A percentile compares a stretch with the other conserved stretches of the same genome.
phyloP scores from a whole-genome alignment of 495 filamentous ascomycete genomes.

The Talaromyces thailandensis region DNA sequence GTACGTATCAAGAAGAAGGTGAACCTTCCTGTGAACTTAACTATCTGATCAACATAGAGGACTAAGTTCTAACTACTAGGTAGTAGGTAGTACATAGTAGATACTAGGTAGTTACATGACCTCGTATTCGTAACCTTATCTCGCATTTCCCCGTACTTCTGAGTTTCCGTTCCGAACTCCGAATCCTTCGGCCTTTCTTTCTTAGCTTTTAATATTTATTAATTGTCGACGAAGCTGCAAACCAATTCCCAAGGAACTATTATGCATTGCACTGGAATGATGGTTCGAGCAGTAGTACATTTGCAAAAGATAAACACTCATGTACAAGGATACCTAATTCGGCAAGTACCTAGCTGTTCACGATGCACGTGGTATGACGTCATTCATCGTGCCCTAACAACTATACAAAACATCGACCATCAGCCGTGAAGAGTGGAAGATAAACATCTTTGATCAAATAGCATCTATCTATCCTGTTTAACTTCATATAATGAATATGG shows the following conservation, averaged over 20 bases:
- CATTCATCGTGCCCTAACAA: neutral
- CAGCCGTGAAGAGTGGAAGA: too few species aligned
- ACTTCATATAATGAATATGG: neutral
- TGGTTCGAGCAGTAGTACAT: too few species aligned
- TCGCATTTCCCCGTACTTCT: neutral
- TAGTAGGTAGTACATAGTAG: too few species aligned
- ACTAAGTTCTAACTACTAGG: too few species aligned
- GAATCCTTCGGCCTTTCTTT: neutral
- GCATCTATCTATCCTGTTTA: neutral
- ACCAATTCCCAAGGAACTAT: too few species aligned
- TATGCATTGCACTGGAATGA: too few species aligned
- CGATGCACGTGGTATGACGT: neutral
- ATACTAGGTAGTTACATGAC: neutral
- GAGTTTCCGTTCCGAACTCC: neutral
- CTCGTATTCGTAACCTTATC: neutral
- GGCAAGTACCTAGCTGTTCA: too few species aligned
- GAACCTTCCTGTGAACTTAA: neutral
- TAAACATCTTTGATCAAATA: neutral
- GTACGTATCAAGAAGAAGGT: neutral
- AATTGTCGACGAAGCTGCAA: too few species aligned
- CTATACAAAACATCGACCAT: neutral
- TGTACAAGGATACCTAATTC: too few species aligned
- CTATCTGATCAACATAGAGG: neutral
- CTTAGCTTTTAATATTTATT: neutral
- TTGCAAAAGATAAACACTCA: too few species aligned